Conservation (phyloP, 306 rosid genomes). For the Pachyrhizus erosus region DNA sequence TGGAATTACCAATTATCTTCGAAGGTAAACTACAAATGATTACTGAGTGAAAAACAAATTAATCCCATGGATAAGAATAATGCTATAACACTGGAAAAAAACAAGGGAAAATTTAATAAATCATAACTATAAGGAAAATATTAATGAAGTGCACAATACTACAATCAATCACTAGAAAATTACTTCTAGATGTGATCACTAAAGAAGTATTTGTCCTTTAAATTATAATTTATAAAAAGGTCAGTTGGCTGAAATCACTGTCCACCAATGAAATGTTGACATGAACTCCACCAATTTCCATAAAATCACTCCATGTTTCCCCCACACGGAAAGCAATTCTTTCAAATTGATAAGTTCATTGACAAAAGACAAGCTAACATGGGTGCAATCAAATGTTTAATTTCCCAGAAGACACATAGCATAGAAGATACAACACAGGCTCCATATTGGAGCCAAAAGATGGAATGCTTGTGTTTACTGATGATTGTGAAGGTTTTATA, state of each 20-base stretch:
- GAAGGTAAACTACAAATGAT: not conserved
- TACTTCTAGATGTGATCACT: not conserved
- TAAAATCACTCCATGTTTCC: slow-evolving; percentile 29
- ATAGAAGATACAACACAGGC: slow-evolving; percentile 28
- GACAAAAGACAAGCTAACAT: slow-evolving; percentile 38
- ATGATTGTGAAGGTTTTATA: too few relatives aligned
- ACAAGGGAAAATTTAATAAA: not conserved
- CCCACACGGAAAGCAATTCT: not conserved
- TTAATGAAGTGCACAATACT: not conserved
- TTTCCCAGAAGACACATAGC: slow-evolving; percentile 26
- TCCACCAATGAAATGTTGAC: slow-evolving; percentile 34
- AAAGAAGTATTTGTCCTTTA: not conserved
- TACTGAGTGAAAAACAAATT: not conserved
- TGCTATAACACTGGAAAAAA: not conserved
- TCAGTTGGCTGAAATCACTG: slow-evolving; percentile 20
- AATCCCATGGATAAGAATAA: not conserved
- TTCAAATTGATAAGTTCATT: not conserved
- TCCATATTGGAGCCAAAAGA: not conserved
- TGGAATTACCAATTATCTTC: slow-evolving; percentile 11
- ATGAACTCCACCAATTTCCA: slow-evolving; percentile 30
- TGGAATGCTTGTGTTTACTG: slow-evolving; percentile 30
- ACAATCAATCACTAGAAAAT: not conserved
- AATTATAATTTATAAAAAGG: not conserved
- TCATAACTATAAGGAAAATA: not conserved
- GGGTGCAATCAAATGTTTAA: slow-evolving; percentile 43